Base-by-base conservation (phyloP, 805 yeast species). In the Jamesozyma jinghongensis region DNA sequence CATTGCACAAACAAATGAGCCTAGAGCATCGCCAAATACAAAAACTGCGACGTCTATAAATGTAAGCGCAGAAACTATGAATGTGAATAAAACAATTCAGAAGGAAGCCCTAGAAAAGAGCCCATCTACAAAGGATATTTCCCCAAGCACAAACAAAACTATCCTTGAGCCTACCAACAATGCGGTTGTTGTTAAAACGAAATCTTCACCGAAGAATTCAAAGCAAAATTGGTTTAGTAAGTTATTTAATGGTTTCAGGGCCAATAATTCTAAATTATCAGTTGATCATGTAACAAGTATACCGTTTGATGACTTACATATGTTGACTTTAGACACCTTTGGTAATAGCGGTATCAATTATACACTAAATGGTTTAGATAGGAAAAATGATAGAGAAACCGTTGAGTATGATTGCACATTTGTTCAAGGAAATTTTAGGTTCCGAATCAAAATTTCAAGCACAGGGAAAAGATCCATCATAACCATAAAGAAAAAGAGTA, bases 401-500 rank as follows among this genome's bases (percentile, higher is more conserved):
- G 57, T 59, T 8, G 60, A 52, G 28, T 60, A 59, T 36, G 52
- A 52, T 33, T 60, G 65, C 40, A 48, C 40, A 34, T 57, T 57
- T 41, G 50, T 43, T 12, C 39, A 49, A 27, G 58, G 58, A 4
- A 53, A 52, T 14, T 56, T 50, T 43, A 50, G 49, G 19, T 59
- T 59, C 43, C 53, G 47, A 39, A 51, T 59, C 10, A 55, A 44
- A 27, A 53, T 59, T 31, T 45, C 40, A 10, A 46, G 45, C 14
- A 43, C 32, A 14, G 37, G 18, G 1, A 37, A 44, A 14, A 28
- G 34, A 3, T 47, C 56, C 1, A 25, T 49, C 10, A 36, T 55
- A 4, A 51, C 50, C 5, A 41, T 56, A 16, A 56, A 50, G 36
- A 56, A 51, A 38, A 55, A 48, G 40, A 47, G 51, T 19, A 46